phyloP scores from a whole-genome alignment of 345 rosid species.

The Xanthoceras sorbifolium region DNA sequence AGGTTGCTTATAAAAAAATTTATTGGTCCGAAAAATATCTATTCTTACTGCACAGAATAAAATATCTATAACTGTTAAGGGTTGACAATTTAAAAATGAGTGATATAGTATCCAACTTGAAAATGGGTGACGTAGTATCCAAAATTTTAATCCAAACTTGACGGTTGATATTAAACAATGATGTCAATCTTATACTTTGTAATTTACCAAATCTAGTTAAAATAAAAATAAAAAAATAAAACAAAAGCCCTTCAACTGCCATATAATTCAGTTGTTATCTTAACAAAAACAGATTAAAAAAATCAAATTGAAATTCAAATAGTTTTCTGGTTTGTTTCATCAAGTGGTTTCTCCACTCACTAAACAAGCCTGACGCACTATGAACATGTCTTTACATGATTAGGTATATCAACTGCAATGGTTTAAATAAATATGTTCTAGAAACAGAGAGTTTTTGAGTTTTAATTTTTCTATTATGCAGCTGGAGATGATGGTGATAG shows the following conservation, averaged over 20 bases:
- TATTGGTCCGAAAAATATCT: too few relatives aligned
- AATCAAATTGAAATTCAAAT: background rate
- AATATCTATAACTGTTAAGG: too few relatives aligned
- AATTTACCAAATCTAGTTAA: constrained; percentile 20
- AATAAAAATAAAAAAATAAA: too few relatives aligned
- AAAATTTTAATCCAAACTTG: background rate
- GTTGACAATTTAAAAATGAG: too few relatives aligned
- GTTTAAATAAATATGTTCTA: background rate
- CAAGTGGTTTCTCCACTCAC: constrained; percentile 20
- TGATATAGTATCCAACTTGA: too few relatives aligned
- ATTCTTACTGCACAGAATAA: too few relatives aligned
- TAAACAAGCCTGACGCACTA: constrained; percentile 17
- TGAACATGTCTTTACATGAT: constrained; percentile 20
- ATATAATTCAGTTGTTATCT: background rate
- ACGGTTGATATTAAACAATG: background rate
- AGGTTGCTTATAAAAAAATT: too few relatives aligned
- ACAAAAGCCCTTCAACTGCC: constrained; percentile 15
- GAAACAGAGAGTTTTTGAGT: background rate
- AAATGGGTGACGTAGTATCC: constrained; percentile 11
- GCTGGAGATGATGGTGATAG: constrained; percentile 33
- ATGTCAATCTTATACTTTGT: constrained; percentile 17
- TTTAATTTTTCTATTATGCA: background rate
- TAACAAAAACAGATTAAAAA: background rate
- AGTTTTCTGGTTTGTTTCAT: background rate
- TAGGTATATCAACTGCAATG: constrained; percentile 13